These are phyloP conservation scores for Fusarium albosuccineum DNA, from an alignment of 2,329 filamentous ascomycete species.

Conservation along the genomic window DNA sequence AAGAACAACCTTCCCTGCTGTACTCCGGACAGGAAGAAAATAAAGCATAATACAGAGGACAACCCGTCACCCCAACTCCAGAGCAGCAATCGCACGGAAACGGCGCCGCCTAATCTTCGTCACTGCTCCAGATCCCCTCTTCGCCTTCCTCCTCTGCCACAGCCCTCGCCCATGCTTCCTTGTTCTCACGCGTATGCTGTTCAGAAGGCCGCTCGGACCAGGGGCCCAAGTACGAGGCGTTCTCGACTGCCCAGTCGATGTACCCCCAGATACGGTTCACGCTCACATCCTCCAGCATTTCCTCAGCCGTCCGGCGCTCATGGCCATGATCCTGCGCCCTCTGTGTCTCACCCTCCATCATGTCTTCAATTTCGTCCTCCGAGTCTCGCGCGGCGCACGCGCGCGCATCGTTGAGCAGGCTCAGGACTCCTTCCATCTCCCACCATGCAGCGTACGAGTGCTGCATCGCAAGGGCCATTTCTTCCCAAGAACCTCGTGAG, in stretches of 20 bases:
- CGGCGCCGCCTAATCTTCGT: background rate
- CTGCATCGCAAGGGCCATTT: conserved; percentile 3
- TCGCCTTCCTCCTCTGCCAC: conserved; percentile 6
- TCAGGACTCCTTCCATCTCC: conserved; percentile 11
- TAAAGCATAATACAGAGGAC: background rate
- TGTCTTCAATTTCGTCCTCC: background rate
- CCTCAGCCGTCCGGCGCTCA: background rate
- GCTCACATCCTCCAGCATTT: conserved; percentile 2
- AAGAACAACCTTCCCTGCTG: too few species aligned
- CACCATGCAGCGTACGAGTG: conserved; percentile 12
- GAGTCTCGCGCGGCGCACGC: conserved; percentile 7
- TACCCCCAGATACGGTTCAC: conserved; percentile 14
- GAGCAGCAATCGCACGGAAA: background rate
- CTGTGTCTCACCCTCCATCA: background rate
- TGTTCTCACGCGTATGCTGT: background rate
- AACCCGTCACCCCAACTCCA: background rate
- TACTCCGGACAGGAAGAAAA: too few species aligned
- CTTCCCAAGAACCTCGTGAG: conserved; percentile 5
- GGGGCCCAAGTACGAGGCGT: conserved; percentile 18
- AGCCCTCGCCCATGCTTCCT: background rate
- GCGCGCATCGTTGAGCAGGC: background rate
- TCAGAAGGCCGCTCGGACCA: conserved; percentile 15
- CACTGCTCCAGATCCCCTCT: background rate
- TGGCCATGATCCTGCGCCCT: too few species aligned
- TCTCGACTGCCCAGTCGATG: conserved; percentile 9